A percentile compares a stretch with the other conserved stretches of the same genome.
phyloP scores from a whole-genome alignment of 768 basidiomycete species.

The Gymnopilus junonius region DNA sequence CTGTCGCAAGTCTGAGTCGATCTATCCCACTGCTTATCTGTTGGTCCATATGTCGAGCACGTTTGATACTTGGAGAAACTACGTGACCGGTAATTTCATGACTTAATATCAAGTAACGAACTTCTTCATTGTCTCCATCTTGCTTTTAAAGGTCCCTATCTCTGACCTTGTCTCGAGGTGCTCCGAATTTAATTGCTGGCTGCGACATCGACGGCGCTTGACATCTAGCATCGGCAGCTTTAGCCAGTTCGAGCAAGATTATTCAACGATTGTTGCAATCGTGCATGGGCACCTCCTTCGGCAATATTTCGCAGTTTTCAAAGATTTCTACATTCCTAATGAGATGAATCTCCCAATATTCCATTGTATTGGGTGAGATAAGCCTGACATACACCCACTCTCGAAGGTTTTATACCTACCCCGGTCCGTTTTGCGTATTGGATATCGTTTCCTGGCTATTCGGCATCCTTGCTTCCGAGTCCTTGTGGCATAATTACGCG shows the following conservation, averaged over 20 bases:
- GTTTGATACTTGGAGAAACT: neutral
- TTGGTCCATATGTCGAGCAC: neutral
- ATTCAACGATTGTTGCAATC: neutral
- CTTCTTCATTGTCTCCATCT: neutral
- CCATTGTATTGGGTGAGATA: neutral
- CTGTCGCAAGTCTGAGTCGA: neutral
- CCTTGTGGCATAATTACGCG: no score
- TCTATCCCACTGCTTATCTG: neutral
- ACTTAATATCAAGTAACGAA: no score
- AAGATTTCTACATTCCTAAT: neutral
- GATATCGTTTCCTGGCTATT: neutral
- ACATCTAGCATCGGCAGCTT: neutral
- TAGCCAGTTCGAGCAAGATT: neutral
- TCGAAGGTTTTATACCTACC: neutral
- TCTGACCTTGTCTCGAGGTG: neutral
- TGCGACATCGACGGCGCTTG: neutral
- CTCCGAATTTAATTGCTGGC: neutral
- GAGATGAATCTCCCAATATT: neutral
- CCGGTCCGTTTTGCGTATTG: neutral
- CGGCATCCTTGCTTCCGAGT: neutral
- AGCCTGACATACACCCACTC: neutral
- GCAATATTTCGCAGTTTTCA: neutral
- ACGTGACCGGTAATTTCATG: neutral
- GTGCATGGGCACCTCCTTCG: neutral
- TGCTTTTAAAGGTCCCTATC: neutral